These are phyloP conservation scores for Nemania sp. DNA, from an alignment of 2,329 filamentous ascomycete genomes.

Conservation along the genomic window DNA sequence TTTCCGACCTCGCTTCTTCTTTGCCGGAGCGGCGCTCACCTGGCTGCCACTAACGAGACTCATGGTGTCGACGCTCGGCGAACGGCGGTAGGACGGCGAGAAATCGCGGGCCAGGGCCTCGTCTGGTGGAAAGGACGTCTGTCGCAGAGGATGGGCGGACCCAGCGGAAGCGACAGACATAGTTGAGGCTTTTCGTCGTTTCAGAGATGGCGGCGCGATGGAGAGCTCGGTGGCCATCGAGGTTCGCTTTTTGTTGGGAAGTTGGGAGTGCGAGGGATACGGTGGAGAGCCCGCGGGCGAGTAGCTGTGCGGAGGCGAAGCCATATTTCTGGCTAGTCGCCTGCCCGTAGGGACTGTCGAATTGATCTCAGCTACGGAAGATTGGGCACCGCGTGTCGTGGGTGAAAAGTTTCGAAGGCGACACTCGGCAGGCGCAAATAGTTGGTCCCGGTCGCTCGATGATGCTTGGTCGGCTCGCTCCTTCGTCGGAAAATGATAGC, in stretches of 20 bases:
- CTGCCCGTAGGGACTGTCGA: no score
- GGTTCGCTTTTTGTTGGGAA: conserved; percentile 65
- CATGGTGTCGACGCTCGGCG: conserved; percentile 65
- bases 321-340: conserved; percentile 46
- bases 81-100: conserved; percentile 61
- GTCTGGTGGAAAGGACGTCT: conserved; percentile 79
- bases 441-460: no score
- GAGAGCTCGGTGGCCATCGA: conserved; percentile 58
- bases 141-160: conserved; percentile 71
- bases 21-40: conserved; percentile 50
- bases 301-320: conserved; percentile 57
- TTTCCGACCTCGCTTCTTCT: conserved; percentile 66
- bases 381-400: no score
- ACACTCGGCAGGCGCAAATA: no score
- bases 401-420: no score
- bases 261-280: conserved; percentile 53
- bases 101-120: conserved; percentile 43
- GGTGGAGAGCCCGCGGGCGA: conserved; percentile 60
- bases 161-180: conserved; percentile 56
- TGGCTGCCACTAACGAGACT: conserved; percentile 66
- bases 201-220: conserved; percentile 53
- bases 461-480: no score
- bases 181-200: conserved; percentile 72
- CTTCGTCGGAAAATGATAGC: no score
- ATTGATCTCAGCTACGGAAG: no score